These are phyloP conservation scores for Amanita rimosa DNA, from an alignment of 768 basidiomycete species.

Conservation along the genomic window DNA sequence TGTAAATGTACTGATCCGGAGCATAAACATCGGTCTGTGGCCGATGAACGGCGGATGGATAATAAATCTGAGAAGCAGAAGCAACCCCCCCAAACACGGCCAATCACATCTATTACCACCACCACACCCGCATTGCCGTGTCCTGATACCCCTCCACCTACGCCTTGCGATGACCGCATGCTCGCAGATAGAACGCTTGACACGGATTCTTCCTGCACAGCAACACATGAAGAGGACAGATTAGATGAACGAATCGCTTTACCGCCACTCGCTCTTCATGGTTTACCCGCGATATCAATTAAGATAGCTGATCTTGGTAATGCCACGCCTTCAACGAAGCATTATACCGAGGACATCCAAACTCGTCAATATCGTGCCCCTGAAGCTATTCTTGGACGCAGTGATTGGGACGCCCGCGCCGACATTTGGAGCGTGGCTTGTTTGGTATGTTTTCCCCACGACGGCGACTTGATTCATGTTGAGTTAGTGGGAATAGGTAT, in stretches of 20 bases:
- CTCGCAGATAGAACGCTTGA: neutral
- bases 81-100: constrained; percentile 10
- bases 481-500: constrained; percentile 35
- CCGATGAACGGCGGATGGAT: constrained; percentile 10
- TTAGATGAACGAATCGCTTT: neutral
- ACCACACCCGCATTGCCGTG: constrained; percentile 16
- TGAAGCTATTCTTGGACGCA: constrained; percentile 85
- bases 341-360: constrained; percentile 93
- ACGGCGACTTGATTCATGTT: neutral
- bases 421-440: constrained; percentile 93
- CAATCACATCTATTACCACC: constrained; percentile 16
- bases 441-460: constrained; percentile 37
- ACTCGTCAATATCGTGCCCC: constrained; percentile 93
- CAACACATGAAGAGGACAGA: neutral
- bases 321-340: constrained; percentile 81
- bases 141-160: constrained; percentile 20
- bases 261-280: constrained; percentile 3
- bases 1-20: constrained; percentile 15
- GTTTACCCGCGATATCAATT: constrained; percentile 47
- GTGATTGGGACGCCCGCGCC: constrained; percentile 76
- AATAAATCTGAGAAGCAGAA: constrained; percentile 11
- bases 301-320: constrained; percentile 96
- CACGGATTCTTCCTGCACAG: neutral
- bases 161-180: neutral
- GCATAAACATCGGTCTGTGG: constrained; percentile 11